A percentile compares a stretch with the other conserved stretches of the same genome.
phyloP scores from a whole-genome alignment of 805 yeast species.

The Candida silvatica region DNA sequence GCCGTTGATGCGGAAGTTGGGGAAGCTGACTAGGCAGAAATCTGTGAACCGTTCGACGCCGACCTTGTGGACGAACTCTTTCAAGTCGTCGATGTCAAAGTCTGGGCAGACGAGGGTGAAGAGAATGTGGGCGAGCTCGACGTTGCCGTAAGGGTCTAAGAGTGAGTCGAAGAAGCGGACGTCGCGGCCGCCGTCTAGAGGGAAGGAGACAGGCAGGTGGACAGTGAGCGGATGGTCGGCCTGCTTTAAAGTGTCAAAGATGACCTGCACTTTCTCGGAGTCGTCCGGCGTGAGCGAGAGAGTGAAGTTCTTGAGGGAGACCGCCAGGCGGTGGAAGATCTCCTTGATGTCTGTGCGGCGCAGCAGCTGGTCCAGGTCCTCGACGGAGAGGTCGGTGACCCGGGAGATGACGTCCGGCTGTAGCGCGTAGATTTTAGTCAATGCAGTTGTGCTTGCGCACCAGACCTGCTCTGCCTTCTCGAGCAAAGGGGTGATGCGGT shows the following conservation, averaged over 20 bases:
- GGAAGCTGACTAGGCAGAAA: constrained; percentile 4
- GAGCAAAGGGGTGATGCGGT: background rate
- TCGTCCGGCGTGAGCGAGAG: constrained; percentile 2
- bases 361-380: constrained; percentile 1
- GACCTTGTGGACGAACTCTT: constrained; percentile 1
- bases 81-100: constrained; percentile 1
- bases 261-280: background rate
- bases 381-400: constrained; percentile 6
- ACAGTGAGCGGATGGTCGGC: constrained; percentile 1
- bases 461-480: constrained; percentile 2
- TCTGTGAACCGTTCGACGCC: constrained; percentile 5
- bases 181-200: constrained; percentile 1
- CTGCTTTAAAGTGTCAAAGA: constrained; percentile 1
- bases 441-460: constrained; percentile 5
- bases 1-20: constrained; percentile 2
- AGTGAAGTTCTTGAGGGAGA: constrained; percentile 5
- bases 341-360: background rate
- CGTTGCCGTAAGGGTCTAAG: background rate
- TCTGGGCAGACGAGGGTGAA: constrained; percentile 2
- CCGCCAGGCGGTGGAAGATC: background rate
- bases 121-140: constrained; percentile 2
- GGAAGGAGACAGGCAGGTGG: constrained; percentile 5
- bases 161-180: background rate
- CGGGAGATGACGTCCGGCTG: constrained; percentile 2
- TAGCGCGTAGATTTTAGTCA: constrained; percentile 1